A percentile compares a stretch with the other conserved stretches of the same genome.
Conservation (phyloP, 75 land plant species). For the Sequoiadendron giganteum region DNA sequence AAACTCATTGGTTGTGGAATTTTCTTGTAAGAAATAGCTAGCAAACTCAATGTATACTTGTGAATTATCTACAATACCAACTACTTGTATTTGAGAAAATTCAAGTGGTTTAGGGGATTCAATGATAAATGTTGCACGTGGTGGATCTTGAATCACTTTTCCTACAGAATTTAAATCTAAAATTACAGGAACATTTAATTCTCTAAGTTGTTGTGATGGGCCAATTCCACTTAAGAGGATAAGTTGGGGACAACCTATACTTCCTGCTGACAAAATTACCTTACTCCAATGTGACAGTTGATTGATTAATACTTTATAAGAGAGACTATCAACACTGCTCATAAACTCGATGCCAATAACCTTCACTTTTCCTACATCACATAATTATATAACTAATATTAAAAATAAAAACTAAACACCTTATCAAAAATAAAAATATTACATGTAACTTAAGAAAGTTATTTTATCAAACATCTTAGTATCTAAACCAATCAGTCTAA, state of each 20-base stretch:
- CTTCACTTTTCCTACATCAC: conserved; percentile 15
- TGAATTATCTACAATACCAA: background rate
- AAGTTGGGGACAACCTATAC: conserved; percentile 75
- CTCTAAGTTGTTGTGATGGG: conserved; percentile 39
- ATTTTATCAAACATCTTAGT: too few species aligned
- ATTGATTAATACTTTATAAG: conserved; percentile 15
- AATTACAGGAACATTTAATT: conserved; percentile 33
- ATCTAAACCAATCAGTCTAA: too few species aligned
- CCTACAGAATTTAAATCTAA: conserved; percentile 56
- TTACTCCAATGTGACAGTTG: conserved; percentile 25
- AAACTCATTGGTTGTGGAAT: background rate
- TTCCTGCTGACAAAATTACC: conserved; percentile 69
- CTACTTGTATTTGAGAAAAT: background rate
- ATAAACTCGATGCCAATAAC: conserved; percentile 58
- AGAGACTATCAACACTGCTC: conserved; percentile 33
- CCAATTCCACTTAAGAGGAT: conserved; percentile 83
- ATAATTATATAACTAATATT: too few species aligned
- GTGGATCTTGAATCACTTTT: conserved; percentile 76
- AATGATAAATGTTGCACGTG: conserved; percentile 63
- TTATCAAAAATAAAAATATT: too few species aligned
- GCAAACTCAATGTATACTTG: background rate
- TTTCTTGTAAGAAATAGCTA: background rate
- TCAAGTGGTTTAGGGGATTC: conserved; percentile 62
- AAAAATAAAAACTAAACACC: too few species aligned
- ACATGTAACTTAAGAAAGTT: too few species aligned